Conservation (phyloP, 1,284 basidiomycete genomes). For the Malassezia globosa region DNA sequence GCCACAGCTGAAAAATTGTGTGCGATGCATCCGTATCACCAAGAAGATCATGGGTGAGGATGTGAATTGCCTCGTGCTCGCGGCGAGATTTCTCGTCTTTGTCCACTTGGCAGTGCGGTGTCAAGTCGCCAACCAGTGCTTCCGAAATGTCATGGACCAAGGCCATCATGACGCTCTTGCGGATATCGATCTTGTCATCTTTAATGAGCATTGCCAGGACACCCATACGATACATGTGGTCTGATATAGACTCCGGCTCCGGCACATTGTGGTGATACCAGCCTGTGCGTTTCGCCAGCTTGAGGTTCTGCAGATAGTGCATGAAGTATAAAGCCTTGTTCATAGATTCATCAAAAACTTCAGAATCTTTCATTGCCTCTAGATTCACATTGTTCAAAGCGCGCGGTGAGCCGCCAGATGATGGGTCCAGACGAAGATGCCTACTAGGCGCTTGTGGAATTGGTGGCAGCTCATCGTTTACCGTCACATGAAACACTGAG, state of each 20-base stretch:
- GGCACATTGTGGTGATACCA: conserved; percentile 42
- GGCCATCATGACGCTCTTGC: conserved; percentile 76
- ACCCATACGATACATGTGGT: conserved; percentile 97
- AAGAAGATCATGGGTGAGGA: conserved; percentile 65
- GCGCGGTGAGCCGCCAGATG: conserved; percentile 22
- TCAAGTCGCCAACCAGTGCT: conserved; percentile 90
- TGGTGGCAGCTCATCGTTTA: conserved; percentile 30
- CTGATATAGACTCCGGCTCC: conserved; percentile 62
- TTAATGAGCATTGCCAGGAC: conserved; percentile 70
- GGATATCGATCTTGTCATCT: conserved; percentile 52
- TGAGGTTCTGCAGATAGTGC: conserved; percentile 39
- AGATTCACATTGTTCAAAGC: conserved; percentile 9
- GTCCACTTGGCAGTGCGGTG: conserved; percentile 73
- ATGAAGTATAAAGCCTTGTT: conserved; percentile 34
- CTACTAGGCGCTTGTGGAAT: conserved; percentile 31
- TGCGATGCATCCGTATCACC: conserved; percentile 67
- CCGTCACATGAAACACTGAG: neutral
- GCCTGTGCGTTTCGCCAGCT: conserved; percentile 41
- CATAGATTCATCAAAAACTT: conserved; percentile 19
- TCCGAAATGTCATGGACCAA: conserved; percentile 92
- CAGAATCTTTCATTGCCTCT: neutral
- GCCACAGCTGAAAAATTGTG: conserved; percentile 67
- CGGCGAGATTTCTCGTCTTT: conserved; percentile 67
- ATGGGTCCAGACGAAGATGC: conserved; percentile 21
- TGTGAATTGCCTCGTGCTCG: conserved; percentile 78